Percentiles rank a stretch among this genome's conserved stretches.
These are phyloP conservation scores for Rhodamnia argentea DNA, from an alignment of 345 rosid genomes.

Conservation along the genomic window DNA sequence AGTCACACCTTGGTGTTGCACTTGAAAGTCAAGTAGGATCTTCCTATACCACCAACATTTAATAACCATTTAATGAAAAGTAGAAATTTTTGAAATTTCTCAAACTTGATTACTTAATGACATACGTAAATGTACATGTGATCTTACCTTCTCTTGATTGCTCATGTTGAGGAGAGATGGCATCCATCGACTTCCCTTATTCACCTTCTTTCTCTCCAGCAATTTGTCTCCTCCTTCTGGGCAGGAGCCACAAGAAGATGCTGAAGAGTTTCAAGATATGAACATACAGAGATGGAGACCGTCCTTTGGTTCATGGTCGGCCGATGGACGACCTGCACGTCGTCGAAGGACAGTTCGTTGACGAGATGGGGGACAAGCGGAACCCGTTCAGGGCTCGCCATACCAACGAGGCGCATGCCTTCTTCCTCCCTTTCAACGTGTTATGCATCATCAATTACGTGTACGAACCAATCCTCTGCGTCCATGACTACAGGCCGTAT, in stretches of 20 bases:
- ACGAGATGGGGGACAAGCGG: slow-evolving; percentile 32
- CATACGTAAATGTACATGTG: neutral
- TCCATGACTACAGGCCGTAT: slow-evolving; percentile 16
- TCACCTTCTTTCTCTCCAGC: neutral
- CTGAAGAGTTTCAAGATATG: slow-evolving; percentile 7
- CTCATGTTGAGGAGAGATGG: neutral
- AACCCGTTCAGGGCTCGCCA: slow-evolving; percentile 28
- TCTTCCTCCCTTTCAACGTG: slow-evolving; percentile 39
- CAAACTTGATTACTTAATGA: neutral
- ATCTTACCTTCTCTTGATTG: neutral
- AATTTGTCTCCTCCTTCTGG: neutral
- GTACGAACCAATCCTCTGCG: slow-evolving; percentile 20
- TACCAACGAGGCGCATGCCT: slow-evolving; percentile 47
- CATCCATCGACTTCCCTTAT: neutral
- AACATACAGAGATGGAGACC: slow-evolving; percentile 53
- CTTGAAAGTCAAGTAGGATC: neutral
- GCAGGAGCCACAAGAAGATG: slow-evolving; percentile 54
- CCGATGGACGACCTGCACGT: slow-evolving; percentile 41
- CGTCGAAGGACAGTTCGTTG: slow-evolving; percentile 1
- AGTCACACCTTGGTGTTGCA: neutral
- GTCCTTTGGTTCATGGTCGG: slow-evolving; percentile 33
- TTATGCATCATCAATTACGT: slow-evolving; percentile 21
- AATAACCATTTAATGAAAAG: too few species aligned
- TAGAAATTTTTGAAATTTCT: too few species aligned
- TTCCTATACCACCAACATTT: neutral